These are phyloP conservation scores for Alternaria angustiovoidea DNA, from an alignment of 2,329 filamentous ascomycete species.

Conservation along the genomic window DNA sequence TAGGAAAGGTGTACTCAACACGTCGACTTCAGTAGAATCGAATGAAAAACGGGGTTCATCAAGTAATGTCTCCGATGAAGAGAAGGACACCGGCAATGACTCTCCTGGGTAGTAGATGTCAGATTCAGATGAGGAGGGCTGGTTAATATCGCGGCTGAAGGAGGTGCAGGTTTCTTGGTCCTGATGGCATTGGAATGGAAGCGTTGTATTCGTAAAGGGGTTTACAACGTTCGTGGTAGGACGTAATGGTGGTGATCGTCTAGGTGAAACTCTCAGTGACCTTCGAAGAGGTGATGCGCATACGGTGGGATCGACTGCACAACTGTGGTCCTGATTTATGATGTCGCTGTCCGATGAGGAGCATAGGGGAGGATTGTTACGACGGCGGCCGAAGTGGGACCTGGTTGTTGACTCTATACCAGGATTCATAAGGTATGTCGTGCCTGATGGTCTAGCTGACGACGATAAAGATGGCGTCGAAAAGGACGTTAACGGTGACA, in stretches of 20 bases:
- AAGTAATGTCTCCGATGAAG: background rate
- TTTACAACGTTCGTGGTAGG: background rate
- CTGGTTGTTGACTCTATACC: too few species aligned
- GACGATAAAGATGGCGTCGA: too few species aligned
- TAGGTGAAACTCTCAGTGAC: background rate
- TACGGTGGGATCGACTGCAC: too few species aligned
- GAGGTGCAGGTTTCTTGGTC: background rate
- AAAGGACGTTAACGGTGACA: too few species aligned
- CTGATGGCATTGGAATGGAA: background rate
- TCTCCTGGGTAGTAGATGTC: background rate
- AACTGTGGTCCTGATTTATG: too few species aligned
- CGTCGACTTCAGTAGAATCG: background rate
- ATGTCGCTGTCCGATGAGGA: too few species aligned
- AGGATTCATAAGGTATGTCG: too few species aligned
- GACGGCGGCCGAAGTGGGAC: too few species aligned
- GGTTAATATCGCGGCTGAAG: fast-evolving
- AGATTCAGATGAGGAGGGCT: background rate
- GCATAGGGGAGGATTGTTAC: fast-evolving
- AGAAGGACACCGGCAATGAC: background rate
- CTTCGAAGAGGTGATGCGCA: background rate
- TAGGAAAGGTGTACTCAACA: background rate
- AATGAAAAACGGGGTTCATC: fast-evolving
- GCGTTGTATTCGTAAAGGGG: background rate
- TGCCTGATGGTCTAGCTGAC: too few species aligned
- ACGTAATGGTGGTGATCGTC: background rate